Conservation (phyloP, 2,329 filamentous ascomycete species). For the Macrophomina pseudophaseolina region DNA sequence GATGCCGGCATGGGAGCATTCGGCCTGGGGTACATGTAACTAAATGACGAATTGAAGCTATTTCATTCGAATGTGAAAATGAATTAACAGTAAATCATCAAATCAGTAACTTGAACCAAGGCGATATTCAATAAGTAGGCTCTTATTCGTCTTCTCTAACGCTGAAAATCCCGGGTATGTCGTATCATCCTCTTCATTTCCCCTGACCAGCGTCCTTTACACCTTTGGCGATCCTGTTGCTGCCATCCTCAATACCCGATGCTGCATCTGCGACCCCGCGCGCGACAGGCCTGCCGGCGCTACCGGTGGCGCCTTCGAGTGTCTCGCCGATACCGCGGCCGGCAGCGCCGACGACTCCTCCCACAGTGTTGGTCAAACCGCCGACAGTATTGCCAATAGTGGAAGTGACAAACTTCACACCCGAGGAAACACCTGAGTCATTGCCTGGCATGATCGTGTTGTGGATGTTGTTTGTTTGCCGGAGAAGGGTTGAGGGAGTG, state of each 20-base stretch:
- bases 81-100: too few relatives aligned
- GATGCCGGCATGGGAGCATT: too few relatives aligned
- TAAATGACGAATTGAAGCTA: too few relatives aligned
- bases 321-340: slow-evolving; percentile 53
- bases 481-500: neutral
- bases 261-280: slow-evolving; percentile 50
- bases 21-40: too few relatives aligned
- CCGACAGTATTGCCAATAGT: slow-evolving; percentile 59
- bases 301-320: slow-evolving; percentile 53
- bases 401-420: slow-evolving; percentile 61
- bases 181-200: slow-evolving; percentile 33
- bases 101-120: too few relatives aligned
- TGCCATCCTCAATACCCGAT: slow-evolving; percentile 52
- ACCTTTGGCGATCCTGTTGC: slow-evolving; percentile 49
- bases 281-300: slow-evolving; percentile 48
- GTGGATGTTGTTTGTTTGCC: neutral
- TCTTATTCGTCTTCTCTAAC: too few relatives aligned
- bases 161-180: too few relatives aligned
- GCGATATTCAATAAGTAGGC: too few relatives aligned
- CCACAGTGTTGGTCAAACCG: slow-evolving; percentile 27
- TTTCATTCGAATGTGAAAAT: too few relatives aligned
- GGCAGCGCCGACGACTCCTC: slow-evolving; percentile 54
- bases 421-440: slow-evolving; percentile 55
- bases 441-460: slow-evolving; percentile 39
- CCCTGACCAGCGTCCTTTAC: slow-evolving; percentile 55